Evolutionary conservation across 2,329 filamentous ascomycete species (phyloP).

Genomic region (Ambrosiella xylebori): DNA sequence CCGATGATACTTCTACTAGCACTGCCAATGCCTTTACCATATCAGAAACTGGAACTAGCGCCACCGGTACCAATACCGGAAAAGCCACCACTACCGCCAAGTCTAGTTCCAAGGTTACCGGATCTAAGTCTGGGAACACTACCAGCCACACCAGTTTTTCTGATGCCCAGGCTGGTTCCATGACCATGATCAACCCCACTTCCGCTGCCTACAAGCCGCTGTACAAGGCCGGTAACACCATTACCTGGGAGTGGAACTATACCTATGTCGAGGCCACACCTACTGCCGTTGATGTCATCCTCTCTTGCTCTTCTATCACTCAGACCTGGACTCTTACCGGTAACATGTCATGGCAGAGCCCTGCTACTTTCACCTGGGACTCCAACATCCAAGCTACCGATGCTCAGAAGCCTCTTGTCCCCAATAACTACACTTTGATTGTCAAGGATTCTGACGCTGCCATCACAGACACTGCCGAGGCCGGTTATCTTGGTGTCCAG

Average conservation of each 20-base stretch:
- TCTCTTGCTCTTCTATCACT: slow-evolving; percentile 34
- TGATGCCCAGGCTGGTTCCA: slow-evolving; percentile 24
- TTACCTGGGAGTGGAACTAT: slow-evolving; percentile 50
- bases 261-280: slow-evolving; percentile 40
- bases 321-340: slow-evolving; percentile 43
- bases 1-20: neutral
- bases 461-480: slow-evolving; percentile 30
- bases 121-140: slow-evolving; percentile 12
- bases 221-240: slow-evolving; percentile 42
- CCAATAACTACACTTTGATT: slow-evolving; percentile 41
- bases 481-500: slow-evolving; percentile 38
- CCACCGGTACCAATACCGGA: slow-evolving; percentile 17
- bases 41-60: slow-evolving; percentile 14
- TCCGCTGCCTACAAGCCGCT: slow-evolving; percentile 28
- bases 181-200: slow-evolving; percentile 36
- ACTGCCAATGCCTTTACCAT: slow-evolving; percentile 2
- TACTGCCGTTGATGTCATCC: slow-evolving; percentile 41
- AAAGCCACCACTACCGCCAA: slow-evolving; percentile 17
- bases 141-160: slow-evolving; percentile 26
- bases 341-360: slow-evolving; percentile 42
- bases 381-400: slow-evolving; percentile 32
- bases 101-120: slow-evolving; percentile 12
- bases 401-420: slow-evolving; percentile 30
- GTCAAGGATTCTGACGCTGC: slow-evolving; percentile 40
- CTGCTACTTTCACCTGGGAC: slow-evolving; percentile 40